A percentile compares a stretch with the other conserved stretches of the same genome.
These are phyloP conservation scores for Ganoderma resinaceum DNA, from an alignment of 1,284 basidiomycete species.

Conservation along the genomic window DNA sequence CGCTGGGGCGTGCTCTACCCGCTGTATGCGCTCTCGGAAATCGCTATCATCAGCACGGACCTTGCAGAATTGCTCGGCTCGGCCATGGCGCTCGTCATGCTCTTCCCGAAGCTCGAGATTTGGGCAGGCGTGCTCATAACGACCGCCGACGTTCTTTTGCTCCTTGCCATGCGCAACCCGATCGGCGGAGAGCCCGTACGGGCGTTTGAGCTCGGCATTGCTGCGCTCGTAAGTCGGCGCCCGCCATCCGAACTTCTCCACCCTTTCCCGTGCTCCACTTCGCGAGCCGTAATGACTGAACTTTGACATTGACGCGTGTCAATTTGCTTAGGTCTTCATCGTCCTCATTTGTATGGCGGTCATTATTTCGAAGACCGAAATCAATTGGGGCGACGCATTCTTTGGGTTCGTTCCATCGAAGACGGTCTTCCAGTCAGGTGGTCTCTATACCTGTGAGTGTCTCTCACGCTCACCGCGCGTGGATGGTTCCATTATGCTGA, in stretches of 20 bases:
- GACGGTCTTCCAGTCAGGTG: constrained; percentile 62
- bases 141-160: constrained; percentile 82
- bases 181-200: constrained; percentile 64
- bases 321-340: constrained; percentile 65
- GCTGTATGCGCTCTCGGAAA: constrained; percentile 72
- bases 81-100: constrained; percentile 80
- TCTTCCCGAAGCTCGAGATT: constrained; percentile 83
- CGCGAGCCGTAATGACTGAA: constrained; percentile 8
- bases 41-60: constrained; percentile 84
- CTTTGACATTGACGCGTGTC: constrained; percentile 1
- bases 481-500: constrained; percentile 6
- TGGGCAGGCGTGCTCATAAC: constrained; percentile 88
- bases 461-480: constrained; percentile 12
- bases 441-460: constrained; percentile 79
- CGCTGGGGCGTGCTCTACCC: constrained; percentile 75
- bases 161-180: constrained; percentile 70
- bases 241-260: not conserved
- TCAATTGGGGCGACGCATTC: constrained; percentile 84
- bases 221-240: constrained; percentile 52
- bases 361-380: constrained; percentile 77
- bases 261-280: not conserved
- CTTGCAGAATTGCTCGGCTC: constrained; percentile 81
- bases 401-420: constrained; percentile 85
- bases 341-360: constrained; percentile 86
- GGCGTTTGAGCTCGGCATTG: constrained; percentile 79